Base-by-base conservation (phyloP, 768 basidiomycete species). In the Serpula lacrymans region DNA sequence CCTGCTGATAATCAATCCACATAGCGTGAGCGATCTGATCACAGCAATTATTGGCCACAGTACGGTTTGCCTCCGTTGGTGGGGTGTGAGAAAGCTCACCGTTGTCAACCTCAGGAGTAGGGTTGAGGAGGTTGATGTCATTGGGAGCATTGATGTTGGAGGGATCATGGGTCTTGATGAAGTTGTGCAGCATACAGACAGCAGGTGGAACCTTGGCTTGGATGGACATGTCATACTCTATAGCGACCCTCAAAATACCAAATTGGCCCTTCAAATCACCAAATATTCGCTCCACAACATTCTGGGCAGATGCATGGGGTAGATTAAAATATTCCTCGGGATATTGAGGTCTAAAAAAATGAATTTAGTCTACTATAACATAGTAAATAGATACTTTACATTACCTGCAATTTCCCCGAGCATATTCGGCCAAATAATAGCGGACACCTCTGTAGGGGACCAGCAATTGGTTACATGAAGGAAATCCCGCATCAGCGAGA, bases 401-500 rank as follows among this genome's bases (percentile, higher is more conserved):
- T n/a, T n/a, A n/a, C n/a, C n/a, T n/a, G n/a, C n/a, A n/a, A n/a
- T n/a, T n/a, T n/a, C n/a, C n/a, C n/a, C n/a, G n/a, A n/a, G n/a
- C 52, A 59, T 61, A 68, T 49, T 67, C 62, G 13, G 44, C 49
- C 26, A 67, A 51, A 42, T 69, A 63, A 54, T 70, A 69, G 5
- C 55, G 51, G 9, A 63, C 59, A 43, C 62, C 55, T 14, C 49
- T 49, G 34, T 66, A 70, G 18, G 68, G 69, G 3, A 66, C 53
- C 0, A 70, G 46, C 1, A 68, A 50, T 2, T 48, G 22, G 42
- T 63, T n/a, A n/a, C n/a, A n/a, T n/a, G n/a, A n/a, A n/a, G n/a
- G n/a, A n/a, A n/a, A n/a, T n/a, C n/a, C n/a, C n/a, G n/a, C n/a
- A n/a, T n/a, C n/a, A n/a, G n/a, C n/a, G n/a, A 68, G 48, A 38